A percentile compares a stretch with the other conserved stretches of the same genome.
phyloP scores from a whole-genome alignment of 2,329 filamentous ascomycete species.

The Botryosphaeria dothidea region DNA sequence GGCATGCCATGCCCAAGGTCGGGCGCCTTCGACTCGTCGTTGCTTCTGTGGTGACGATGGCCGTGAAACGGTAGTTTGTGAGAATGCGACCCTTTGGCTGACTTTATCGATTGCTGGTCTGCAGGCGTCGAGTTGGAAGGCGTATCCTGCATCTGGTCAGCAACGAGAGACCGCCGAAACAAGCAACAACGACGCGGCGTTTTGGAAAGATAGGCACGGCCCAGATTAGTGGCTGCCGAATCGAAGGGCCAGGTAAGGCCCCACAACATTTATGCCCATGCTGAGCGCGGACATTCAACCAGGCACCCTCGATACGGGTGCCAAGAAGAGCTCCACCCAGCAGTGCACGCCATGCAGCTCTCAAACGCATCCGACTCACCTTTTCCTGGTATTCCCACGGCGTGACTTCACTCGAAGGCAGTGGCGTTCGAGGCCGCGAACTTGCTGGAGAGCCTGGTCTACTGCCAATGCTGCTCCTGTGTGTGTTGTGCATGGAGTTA shows the following conservation, averaged over 20 bases:
- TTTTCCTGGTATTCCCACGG: constrained; percentile 96
- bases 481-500: constrained; percentile 73
- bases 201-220: not conserved
- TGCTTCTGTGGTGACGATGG: constrained; percentile 68
- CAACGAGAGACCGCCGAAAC: not conserved
- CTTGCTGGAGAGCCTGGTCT: constrained; percentile 69
- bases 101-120: constrained; percentile 42
- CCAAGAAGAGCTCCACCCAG: not conserved
- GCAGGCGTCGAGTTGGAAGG: constrained; percentile 21
- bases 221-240: constrained; percentile 9
- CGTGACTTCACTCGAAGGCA: constrained; percentile 88
- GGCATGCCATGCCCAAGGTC: constrained; percentile 47
- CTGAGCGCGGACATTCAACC: not conserved
- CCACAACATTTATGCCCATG: not conserved
- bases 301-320: not conserved
- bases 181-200: not conserved
- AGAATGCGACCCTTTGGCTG: constrained; percentile 57
- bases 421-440: constrained; percentile 79
- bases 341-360: not conserved
- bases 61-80: constrained; percentile 65
- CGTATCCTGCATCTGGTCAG: constrained; percentile 14
- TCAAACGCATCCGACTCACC: constrained; percentile 46
- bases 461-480: constrained; percentile 49
- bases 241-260: not conserved
- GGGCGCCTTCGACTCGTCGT: constrained; percentile 53